A percentile compares a stretch with the other conserved stretches of the same genome.
Conservation (phyloP, 768 basidiomycete species). For the Tephrocybe sp. region DNA sequence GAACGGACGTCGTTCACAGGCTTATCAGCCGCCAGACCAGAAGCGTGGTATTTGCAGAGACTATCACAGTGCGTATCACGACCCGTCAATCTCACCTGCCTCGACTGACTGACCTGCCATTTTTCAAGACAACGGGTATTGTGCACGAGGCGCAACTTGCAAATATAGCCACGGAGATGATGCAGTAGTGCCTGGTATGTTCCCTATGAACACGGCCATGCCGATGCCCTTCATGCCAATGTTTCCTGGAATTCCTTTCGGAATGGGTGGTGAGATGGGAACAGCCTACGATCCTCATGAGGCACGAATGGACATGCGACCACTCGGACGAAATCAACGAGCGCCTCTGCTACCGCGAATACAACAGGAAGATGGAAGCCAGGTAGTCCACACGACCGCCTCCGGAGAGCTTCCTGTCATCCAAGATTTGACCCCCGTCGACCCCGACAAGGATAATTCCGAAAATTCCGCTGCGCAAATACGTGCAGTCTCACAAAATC, state of each 20-base stretch:
- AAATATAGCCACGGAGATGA: slow-evolving; percentile 93
- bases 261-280: slow-evolving; percentile 39
- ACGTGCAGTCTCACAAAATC: slow-evolving; percentile 25
- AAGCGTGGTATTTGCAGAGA: slow-evolving; percentile 83
- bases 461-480: slow-evolving; percentile 19
- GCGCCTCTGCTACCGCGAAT: slow-evolving; percentile 56
- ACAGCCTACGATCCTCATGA: slow-evolving; percentile 76
- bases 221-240: slow-evolving; percentile 69
- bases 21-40: slow-evolving; percentile 71
- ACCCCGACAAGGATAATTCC: slow-evolving; percentile 33
- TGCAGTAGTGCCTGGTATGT: slow-evolving; percentile 71
- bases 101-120: slow-evolving; percentile 4
- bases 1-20: slow-evolving; percentile 50
- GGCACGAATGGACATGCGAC: slow-evolving; percentile 77
- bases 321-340: slow-evolving; percentile 44
- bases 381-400: slow-evolving; percentile 34
- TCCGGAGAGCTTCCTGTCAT: slow-evolving; percentile 81
- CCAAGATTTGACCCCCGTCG: slow-evolving; percentile 72
- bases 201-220: slow-evolving; percentile 47
- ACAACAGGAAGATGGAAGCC: slow-evolving; percentile 50
- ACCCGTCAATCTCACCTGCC: not conserved
- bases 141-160: slow-evolving; percentile 83
- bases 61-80: slow-evolving; percentile 77
- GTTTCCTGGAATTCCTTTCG: slow-evolving; percentile 59
- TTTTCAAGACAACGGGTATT: slow-evolving; percentile 80